Conservation (phyloP, 2,329 filamentous ascomycete species). For the Ceratocystis eucalypticola region DNA sequence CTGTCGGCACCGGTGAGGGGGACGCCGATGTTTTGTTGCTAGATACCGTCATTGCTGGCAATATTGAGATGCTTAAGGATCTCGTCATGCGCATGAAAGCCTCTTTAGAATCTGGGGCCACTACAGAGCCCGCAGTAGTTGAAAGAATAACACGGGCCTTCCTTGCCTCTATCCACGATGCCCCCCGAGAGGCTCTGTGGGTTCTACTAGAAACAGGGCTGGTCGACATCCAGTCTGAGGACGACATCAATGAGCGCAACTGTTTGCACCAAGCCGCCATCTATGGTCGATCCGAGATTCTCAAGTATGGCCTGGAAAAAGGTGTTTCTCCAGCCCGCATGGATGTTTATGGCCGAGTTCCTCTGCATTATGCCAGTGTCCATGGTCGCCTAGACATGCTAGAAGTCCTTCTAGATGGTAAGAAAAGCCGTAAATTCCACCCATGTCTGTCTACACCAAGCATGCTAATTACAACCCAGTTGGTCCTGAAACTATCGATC, state of each 20-base stretch:
- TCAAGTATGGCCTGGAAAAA: conserved; percentile 59
- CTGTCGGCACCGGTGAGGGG: conserved; percentile 66
- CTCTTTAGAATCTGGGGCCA: conserved; percentile 41
- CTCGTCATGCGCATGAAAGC: conserved; percentile 60
- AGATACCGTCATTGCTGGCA: conserved; percentile 73
- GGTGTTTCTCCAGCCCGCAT: conserved; percentile 65
- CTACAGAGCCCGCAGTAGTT: conserved; percentile 37
- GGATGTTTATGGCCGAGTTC: conserved; percentile 88
- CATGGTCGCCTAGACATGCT: conserved; percentile 81
- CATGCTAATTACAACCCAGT: conserved; percentile 29
- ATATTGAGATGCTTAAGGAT: conserved; percentile 63
- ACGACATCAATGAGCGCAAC: conserved; percentile 95
- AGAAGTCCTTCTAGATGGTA: conserved; percentile 54
- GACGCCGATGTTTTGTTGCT: conserved; percentile 81
- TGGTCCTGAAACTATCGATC: conserved; percentile 63
- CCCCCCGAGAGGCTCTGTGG: conserved; percentile 60
- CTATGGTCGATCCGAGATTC: conserved; percentile 68
- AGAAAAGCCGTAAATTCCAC: conserved; percentile 19
- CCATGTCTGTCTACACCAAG: background rate
- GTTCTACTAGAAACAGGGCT: conserved; percentile 66
- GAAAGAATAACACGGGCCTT: conserved; percentile 84
- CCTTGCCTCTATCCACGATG: conserved; percentile 76
- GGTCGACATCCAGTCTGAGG: conserved; percentile 83
- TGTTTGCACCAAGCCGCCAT: conserved; percentile 95
- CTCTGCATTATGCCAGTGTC: conserved; percentile 91